A percentile compares a stretch with the other conserved stretches of the same genome.
Conservation (phyloP, 164 flowering plant species). For the Tetracentron sinense region DNA sequence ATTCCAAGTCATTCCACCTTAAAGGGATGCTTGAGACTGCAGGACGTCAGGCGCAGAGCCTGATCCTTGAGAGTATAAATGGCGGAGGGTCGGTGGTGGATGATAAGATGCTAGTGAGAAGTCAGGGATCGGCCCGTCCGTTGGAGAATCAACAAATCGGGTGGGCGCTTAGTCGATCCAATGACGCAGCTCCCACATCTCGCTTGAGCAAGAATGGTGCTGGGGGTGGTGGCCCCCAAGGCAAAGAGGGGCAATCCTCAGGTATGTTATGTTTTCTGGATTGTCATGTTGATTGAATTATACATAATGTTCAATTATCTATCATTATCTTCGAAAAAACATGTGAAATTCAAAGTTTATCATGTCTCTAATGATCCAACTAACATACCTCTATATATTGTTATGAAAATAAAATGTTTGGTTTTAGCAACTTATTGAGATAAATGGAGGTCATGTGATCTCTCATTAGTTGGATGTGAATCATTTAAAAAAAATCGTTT, state of each 20-base stretch:
- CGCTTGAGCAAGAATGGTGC: constrained; percentile 17
- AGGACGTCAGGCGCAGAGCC: no score
- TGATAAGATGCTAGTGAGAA: no score
- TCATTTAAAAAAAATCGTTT: not conserved
- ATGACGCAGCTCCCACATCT: no score
- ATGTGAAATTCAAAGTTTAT: not conserved
- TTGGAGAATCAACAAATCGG: no score
- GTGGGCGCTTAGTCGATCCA: constrained; percentile 5
- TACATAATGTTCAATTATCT: not conserved
- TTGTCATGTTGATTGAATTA: not conserved
- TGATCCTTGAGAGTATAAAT: no score
- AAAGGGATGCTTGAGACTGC: no score
- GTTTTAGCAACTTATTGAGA: not conserved
- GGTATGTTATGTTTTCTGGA: constrained; percentile 16
- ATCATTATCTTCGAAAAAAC: not conserved
- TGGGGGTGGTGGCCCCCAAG: constrained; percentile 11
- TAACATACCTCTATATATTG: not conserved
- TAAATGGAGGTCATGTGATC: not conserved
- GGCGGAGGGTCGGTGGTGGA: no score
- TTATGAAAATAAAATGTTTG: not conserved
- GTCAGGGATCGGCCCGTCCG: no score
- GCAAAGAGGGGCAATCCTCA: constrained; percentile 19
- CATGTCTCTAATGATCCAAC: not conserved
- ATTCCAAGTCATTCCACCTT: constrained; percentile 29
- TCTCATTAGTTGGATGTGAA: not conserved